These are phyloP conservation scores for Persicaria maculosa DNA, from an alignment of 148 eudicot species.

Conservation along the genomic window DNA sequence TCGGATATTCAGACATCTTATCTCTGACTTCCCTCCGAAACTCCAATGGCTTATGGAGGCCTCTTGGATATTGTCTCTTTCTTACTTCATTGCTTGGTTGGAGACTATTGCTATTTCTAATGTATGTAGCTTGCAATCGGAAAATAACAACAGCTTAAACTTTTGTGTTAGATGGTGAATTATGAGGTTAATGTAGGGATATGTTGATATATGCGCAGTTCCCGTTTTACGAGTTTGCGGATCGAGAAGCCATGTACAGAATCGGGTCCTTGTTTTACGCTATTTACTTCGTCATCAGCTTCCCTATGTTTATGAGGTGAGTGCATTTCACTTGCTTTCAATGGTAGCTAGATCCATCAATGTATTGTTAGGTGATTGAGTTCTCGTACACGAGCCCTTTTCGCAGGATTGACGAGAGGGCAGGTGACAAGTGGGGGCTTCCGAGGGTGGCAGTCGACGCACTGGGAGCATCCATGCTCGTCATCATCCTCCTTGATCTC, in stretches of 20 bases:
- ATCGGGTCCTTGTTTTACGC: slow-evolving; percentile 96
- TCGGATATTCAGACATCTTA: slow-evolving; percentile 66
- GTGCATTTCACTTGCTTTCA: no score
- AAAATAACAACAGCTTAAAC: no score
- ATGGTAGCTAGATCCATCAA: no score
- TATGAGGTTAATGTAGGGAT: not conserved
- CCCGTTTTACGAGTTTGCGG: slow-evolving; percentile 87
- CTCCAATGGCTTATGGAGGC: slow-evolving; percentile 69
- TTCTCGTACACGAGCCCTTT: not conserved
- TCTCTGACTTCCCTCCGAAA: slow-evolving; percentile 59
- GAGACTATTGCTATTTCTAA: slow-evolving; percentile 89
- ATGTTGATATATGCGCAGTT: slow-evolving; percentile 50
- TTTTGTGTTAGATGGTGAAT: no score
- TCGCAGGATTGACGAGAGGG: slow-evolving; percentile 75
- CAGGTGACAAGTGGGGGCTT: slow-evolving; percentile 56
- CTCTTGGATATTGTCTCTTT: slow-evolving; percentile 80
- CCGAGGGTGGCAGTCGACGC: not conserved
- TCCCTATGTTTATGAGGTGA: slow-evolving; percentile 93
- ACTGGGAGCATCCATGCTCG: not conserved
- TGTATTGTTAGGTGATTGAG: no score
- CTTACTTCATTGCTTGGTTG: slow-evolving; percentile 85
- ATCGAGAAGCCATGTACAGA: slow-evolving; percentile 90
- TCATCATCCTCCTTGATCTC: not conserved
- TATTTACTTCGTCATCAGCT: slow-evolving; percentile 89
- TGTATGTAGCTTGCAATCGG: slow-evolving; percentile 31